Evolutionary conservation across 2,329 filamentous ascomycete species (phyloP).

Genomic region (Rachicladosporium sp.): DNA sequence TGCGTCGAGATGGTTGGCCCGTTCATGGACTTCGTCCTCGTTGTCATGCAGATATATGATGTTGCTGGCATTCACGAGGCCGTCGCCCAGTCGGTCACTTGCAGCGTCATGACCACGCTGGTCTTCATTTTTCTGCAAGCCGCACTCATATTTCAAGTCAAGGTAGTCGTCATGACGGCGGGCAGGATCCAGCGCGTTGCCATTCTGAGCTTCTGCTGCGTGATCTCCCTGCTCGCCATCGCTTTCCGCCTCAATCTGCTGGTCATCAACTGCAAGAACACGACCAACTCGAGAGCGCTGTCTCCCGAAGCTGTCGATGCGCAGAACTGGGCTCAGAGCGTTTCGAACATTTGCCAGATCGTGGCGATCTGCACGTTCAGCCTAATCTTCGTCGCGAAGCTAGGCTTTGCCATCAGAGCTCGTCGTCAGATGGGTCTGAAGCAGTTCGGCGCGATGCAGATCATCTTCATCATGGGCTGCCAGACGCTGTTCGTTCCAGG

Average conservation of each 20-base stretch:
- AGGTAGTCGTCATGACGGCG: constrained; percentile 46
- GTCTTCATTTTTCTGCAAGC: constrained; percentile 43
- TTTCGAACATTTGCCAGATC: constrained; percentile 39
- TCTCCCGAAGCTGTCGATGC: not conserved
- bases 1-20: constrained; percentile 48
- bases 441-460: constrained; percentile 52
- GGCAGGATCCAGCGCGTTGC: constrained; percentile 30
- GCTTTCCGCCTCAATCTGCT: constrained; percentile 42
- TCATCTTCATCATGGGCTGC: constrained; percentile 55
- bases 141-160: constrained; percentile 51
- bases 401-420: constrained; percentile 44
- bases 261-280: constrained; percentile 32
- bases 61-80: constrained; percentile 7
- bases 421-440: constrained; percentile 45
- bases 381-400: constrained; percentile 48
- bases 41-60: constrained; percentile 7
- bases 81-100: constrained; percentile 29
- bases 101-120: constrained; percentile 38
- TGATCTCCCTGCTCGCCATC: constrained; percentile 40
- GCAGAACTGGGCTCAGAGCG: constrained; percentile 6
- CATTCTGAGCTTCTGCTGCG: constrained; percentile 36
- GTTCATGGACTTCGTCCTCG: constrained; percentile 43
- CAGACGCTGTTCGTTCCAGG: constrained; percentile 55
- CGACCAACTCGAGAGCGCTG: not conserved
- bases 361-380: constrained; percentile 51